Evolutionary conservation across 257 asterid species (phyloP).

Genomic region (Ligustrum vulgare): DNA sequence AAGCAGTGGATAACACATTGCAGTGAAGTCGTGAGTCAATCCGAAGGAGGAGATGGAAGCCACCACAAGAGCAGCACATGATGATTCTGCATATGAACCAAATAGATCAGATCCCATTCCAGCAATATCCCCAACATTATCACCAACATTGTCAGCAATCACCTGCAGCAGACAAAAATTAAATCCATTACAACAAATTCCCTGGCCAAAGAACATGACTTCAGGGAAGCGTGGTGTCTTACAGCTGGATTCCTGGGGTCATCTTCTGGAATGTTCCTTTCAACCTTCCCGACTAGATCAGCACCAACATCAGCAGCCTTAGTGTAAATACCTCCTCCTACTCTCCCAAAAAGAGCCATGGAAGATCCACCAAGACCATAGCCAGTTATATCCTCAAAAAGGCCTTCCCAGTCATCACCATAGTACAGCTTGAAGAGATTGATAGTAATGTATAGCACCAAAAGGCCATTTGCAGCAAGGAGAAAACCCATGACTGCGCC

Average conservation of each 20-base stretch:
- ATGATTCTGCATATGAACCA: constrained; percentile 67
- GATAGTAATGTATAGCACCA: constrained; percentile 75
- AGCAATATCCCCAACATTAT: constrained; percentile 96
- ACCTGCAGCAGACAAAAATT: constrained; percentile 48
- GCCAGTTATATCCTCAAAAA: constrained; percentile 83
- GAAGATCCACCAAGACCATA: constrained; percentile 96
- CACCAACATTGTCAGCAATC: constrained; percentile 96
- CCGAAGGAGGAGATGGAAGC: constrained; percentile 72
- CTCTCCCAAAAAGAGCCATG: constrained; percentile 93
- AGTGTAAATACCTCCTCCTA: constrained; percentile 92
- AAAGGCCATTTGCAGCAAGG: constrained; percentile 82
- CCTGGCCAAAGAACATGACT: constrained; percentile 11
- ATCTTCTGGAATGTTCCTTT: constrained; percentile 59
- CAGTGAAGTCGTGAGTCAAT: constrained; percentile 67
- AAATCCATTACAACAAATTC: background rate
- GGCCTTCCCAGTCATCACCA: constrained; percentile 92
- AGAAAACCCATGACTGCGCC: constrained; percentile 98
- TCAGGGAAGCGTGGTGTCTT: constrained; percentile 19
- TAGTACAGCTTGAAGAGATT: constrained; percentile 80
- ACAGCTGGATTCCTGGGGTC: constrained; percentile 67
- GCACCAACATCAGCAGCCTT: constrained; percentile 75
- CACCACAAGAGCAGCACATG: constrained; percentile 76
- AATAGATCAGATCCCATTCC: constrained; percentile 82
- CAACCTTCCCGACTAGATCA: constrained; percentile 59
- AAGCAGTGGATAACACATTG: constrained; percentile 77